A percentile compares a stretch with the other conserved stretches of the same genome.
phyloP scores from a whole-genome alignment of 441 rosid genomes.

The Sinapis alba region DNA sequence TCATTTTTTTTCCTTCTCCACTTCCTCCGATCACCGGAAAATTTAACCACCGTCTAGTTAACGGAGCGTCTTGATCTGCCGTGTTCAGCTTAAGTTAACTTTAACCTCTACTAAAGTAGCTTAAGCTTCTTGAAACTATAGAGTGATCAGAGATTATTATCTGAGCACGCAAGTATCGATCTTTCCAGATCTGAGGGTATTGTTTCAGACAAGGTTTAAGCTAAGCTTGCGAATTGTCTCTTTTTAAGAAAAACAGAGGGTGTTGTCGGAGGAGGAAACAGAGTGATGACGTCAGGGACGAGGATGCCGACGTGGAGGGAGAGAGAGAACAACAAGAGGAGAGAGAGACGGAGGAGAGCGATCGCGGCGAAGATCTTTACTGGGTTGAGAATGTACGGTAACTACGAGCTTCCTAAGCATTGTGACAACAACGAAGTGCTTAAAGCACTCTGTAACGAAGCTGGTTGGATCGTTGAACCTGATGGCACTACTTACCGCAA shows the following conservation, averaged over 20 bases:
- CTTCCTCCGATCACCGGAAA: slow-evolving; percentile 13
- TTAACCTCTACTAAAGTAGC: background rate
- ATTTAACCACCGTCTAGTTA: background rate
- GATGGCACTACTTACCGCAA: slow-evolving; percentile 97
- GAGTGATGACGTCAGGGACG: slow-evolving; percentile 79
- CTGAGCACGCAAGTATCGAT: slow-evolving; percentile 4
- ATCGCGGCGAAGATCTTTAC: slow-evolving; percentile 95
- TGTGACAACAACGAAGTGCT: slow-evolving; percentile 98
- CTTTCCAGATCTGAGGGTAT: slow-evolving; percentile 23
- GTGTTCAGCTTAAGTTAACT: background rate
- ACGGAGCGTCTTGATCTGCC: background rate
- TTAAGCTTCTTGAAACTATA: background rate
- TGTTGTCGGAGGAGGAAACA: background rate
- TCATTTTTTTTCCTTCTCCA: no score
- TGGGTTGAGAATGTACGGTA: slow-evolving; percentile 88
- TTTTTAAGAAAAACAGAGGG: no score
- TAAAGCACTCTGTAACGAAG: slow-evolving; percentile 91
- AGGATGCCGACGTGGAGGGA: slow-evolving; percentile 97
- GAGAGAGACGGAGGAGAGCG: slow-evolving; percentile 93
- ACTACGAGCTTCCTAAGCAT: slow-evolving; percentile 93
- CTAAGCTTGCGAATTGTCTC: slow-evolving; percentile 13
- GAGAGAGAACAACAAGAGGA: slow-evolving; percentile 90
- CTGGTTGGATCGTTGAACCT: slow-evolving; percentile 94
- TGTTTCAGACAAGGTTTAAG: background rate
- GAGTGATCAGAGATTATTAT: slow-evolving; percentile 4